These are phyloP conservation scores for Angomonas ambiguus DNA, from an alignment of 208 protist genomes.

Conservation along the genomic window DNA sequence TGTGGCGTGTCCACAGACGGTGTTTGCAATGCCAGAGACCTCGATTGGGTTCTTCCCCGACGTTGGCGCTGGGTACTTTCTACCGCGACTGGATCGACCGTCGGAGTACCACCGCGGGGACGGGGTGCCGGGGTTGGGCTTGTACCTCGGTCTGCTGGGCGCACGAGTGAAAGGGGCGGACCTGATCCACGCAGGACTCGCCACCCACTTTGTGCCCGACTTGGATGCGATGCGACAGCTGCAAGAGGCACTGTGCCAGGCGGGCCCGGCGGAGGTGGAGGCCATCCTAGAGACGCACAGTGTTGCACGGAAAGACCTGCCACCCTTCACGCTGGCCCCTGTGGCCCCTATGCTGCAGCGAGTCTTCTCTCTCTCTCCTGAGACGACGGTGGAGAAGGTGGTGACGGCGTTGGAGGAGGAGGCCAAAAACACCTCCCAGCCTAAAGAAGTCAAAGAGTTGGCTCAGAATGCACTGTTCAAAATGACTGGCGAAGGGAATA, in stretches of 20 bases:
- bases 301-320: conserved; percentile 17
- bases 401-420: conserved; percentile 24
- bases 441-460: not conserved
- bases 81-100: conserved; percentile 35
- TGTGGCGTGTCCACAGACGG: conserved; percentile 71
- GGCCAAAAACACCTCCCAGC: conserved; percentile 10
- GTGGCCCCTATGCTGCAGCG: conserved; percentile 27
- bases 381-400: conserved; percentile 41
- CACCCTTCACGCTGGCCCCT: conserved; percentile 36
- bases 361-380: conserved; percentile 22
- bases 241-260: conserved; percentile 41
- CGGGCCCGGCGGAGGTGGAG: conserved; percentile 27
- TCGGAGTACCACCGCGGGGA: not conserved
- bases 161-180: conserved; percentile 68
- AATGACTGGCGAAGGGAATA: not conserved
- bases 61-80: conserved; percentile 66
- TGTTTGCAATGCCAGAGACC: conserved; percentile 85
- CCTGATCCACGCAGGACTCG: conserved; percentile 60
- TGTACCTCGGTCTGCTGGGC: conserved; percentile 79
- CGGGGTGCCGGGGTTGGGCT: conserved; percentile 32
- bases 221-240: conserved; percentile 34
- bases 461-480: not conserved
- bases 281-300: conserved; percentile 39
- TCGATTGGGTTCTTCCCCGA: conserved; percentile 81
- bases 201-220: conserved; percentile 73